Base-by-base conservation (phyloP, 73 alveolate species). In the Symbiodinium pilosum region DNA sequence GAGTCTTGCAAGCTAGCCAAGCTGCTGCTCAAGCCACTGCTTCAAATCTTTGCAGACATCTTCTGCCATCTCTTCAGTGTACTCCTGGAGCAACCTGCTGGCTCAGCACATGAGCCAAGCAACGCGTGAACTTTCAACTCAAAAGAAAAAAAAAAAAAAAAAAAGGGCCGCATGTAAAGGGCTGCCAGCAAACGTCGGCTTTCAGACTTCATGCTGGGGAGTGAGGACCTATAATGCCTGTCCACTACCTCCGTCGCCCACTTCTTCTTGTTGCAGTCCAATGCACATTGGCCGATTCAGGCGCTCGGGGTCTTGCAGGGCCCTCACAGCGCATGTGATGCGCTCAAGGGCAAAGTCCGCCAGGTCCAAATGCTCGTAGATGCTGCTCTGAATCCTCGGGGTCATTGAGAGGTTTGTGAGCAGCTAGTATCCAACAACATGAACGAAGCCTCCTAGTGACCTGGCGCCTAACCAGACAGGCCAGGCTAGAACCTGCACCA, bases 1-100 rank as follows among this genome's bases (percentile, higher is more conserved):
- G 20, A 52, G 34, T 59, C 38, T 14, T 26, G 8, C 77, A 59
- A 26, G 77, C 77, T 14, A 26, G 85, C 95, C 95, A 38, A 41
- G 56, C 14, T 38, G 34, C 95, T 88, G 81, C 20, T 88, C 68
- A 39, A 88, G 77, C 95, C 95, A 88, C 26, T 88, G 95, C 69
- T 75, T 38, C 64, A 88, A 43, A 34, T 88, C 95, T 36, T 43
- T 28, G 71, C 95, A 88, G 24, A 88, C 95, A 26, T 88, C 95
- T 11, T 54, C 71, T 18, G 95, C 73, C 95, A 88, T 88, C 43
- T 44, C 95, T 36, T 88, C 86, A 32, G 95, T 59, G 86, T 88
- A 88, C n/a, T 77, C 95, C 21, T 88, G 86, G 39, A 88, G 86
- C 95, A 88, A 42, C 95, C 95, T 88, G 34, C n/a, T n/a, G n/a